A percentile compares a stretch with the other conserved stretches of the same genome.
Evolutionary conservation across 495 filamentous ascomycete genomes (phyloP).

Genomic region (Oidiodendron maius): DNA sequence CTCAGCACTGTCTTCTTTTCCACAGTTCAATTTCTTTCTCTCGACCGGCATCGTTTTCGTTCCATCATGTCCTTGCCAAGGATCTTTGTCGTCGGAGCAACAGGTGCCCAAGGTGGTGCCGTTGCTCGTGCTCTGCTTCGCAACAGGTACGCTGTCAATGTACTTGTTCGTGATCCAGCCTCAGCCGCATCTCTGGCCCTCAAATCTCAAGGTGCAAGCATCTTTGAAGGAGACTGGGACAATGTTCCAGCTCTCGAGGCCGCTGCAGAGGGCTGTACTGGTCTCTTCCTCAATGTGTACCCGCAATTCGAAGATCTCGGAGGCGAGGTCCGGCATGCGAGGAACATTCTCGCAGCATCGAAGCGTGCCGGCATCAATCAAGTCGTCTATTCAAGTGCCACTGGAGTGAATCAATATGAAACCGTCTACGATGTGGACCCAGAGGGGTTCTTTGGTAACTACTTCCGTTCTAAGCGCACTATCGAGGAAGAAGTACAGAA

Average conservation of each 20-base stretch:
- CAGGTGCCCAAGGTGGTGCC: constrained; percentile 42
- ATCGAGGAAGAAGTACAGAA: constrained; percentile 32
- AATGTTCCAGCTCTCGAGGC: constrained; percentile 29
- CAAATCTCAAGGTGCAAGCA: constrained; percentile 28
- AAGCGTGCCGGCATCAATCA: constrained; percentile 30
- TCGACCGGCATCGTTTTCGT: too few species aligned
- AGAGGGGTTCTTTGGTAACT: constrained; percentile 13
- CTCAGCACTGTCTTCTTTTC: too few species aligned
- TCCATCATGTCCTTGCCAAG: background rate
- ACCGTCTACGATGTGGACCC: constrained; percentile 7
- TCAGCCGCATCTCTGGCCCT: constrained; percentile 31
- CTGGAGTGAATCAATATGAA: constrained; percentile 23
- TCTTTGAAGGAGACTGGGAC: constrained; percentile 36
- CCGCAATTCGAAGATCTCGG: constrained; percentile 24
- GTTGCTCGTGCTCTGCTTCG: constrained; percentile 33
- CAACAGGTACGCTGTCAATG: constrained; percentile 30
- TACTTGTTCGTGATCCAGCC: constrained; percentile 33
- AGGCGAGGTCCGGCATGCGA: constrained; percentile 31
- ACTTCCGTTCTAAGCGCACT: constrained; percentile 27
- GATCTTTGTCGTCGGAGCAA: constrained; percentile 42
- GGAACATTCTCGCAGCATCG: constrained; percentile 35
- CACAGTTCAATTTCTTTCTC: too few species aligned
- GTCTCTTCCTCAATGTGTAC: constrained; percentile 42
- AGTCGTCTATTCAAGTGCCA: constrained; percentile 26
- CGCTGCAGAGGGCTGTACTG: constrained; percentile 34